These are phyloP conservation scores for Botrytis squamosa DNA, from an alignment of 2,329 filamentous ascomycete genomes.

Conservation along the genomic window DNA sequence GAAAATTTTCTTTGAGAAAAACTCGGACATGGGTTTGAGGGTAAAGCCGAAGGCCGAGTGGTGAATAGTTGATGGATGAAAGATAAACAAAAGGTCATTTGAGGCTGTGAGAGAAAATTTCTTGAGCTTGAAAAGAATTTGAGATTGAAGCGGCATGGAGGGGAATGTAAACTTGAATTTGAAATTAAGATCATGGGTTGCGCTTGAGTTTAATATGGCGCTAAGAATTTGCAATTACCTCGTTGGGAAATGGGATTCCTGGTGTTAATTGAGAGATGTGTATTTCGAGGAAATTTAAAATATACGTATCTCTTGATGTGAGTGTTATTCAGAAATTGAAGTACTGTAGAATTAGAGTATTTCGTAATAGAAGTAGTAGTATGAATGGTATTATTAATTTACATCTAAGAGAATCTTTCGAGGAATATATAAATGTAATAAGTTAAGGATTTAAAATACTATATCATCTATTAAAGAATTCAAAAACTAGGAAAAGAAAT, in stretches of 20 bases:
- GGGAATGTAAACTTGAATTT: not conserved
- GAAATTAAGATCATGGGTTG: not conserved
- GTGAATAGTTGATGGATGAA: not conserved
- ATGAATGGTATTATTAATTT: too few species aligned
- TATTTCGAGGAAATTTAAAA: fast-evolving
- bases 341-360: too few species aligned
- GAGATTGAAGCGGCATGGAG: not conserved
- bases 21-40: not conserved
- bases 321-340: not conserved
- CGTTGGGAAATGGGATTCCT: not conserved
- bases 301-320: not conserved
- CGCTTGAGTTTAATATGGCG: not conserved
- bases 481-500: too few species aligned
- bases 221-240: not conserved
- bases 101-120: not conserved
- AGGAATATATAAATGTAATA: too few species aligned
- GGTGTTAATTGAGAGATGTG: fast-evolving
- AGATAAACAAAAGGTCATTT: not conserved
- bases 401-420: too few species aligned
- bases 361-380: too few species aligned
- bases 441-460: too few species aligned
- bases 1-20: not conserved
- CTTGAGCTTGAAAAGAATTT: not conserved
- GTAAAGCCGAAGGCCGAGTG: not conserved
- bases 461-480: too few species aligned